Conservation (phyloP, 192 early-diverging fungal genomes). For the Blastocladiella britannica region DNA sequence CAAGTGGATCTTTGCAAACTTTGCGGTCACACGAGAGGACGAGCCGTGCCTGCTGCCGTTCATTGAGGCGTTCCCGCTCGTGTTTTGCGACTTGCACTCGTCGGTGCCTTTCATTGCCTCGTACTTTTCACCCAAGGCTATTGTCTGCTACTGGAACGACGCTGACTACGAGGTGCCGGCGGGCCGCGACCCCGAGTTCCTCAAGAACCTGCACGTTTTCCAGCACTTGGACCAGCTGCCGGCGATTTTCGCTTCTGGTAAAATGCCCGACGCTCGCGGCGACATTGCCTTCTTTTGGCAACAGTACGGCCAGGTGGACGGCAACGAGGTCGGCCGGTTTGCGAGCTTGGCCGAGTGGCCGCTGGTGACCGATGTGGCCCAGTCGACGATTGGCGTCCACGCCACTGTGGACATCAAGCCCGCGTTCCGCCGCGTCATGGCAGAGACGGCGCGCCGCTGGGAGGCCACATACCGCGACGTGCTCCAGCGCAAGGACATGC, state of each 20-base stretch:
- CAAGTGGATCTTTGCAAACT: constrained; percentile 11
- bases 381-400: not conserved
- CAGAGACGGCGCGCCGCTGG: constrained; percentile 9
- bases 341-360: constrained; percentile 14
- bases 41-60: constrained; percentile 15
- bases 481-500: constrained; percentile 6
- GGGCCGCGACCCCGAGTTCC: constrained; percentile 10
- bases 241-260: constrained; percentile 4
- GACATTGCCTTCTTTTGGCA: constrained; percentile 14
- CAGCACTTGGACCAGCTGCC: constrained; percentile 11
- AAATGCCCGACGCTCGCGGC: constrained; percentile 9
- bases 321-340: constrained; percentile 13
- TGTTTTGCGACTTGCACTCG: constrained; percentile 16
- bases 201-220: constrained; percentile 14
- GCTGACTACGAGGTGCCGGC: constrained; percentile 15
- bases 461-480: constrained; percentile 6
- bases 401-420: constrained; percentile 1
- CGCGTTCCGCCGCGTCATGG: constrained; percentile 8
- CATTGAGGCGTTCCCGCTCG: constrained; percentile 15
- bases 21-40: constrained; percentile 12
- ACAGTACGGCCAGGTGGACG: constrained; percentile 17
- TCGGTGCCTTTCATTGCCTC: constrained; percentile 17
- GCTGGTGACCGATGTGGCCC: constrained; percentile 7
- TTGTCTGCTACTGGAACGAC: constrained; percentile 15
- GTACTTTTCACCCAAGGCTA: constrained; percentile 16